Conservation (phyloP, 345 rosid genomes). For the Streptanthus diversifolius region DNA sequence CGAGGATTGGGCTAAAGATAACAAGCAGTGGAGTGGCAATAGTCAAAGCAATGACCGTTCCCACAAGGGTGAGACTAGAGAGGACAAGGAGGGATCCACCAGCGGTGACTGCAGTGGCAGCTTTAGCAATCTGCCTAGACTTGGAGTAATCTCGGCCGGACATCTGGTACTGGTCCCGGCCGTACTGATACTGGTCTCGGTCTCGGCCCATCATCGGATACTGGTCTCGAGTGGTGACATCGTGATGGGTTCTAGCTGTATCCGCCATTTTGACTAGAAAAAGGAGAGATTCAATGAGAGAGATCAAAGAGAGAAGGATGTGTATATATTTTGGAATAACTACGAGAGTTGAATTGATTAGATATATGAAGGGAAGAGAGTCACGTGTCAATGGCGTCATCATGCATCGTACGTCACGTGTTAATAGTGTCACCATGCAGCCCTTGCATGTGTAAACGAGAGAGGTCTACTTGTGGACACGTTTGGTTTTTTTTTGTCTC, state of each 20-base stretch:
- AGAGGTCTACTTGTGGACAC: constrained; percentile 22
- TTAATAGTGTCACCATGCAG: constrained; percentile 34
- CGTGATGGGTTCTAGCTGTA: constrained; percentile 35
- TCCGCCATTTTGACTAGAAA: constrained; percentile 21
- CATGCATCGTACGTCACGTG: constrained; percentile 30
- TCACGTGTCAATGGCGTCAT: constrained; percentile 22
- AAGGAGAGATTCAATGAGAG: background rate
- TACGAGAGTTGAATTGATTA: background rate
- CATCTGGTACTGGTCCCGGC: constrained; percentile 29
- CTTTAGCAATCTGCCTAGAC: constrained; percentile 67
- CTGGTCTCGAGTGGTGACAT: constrained; percentile 27
- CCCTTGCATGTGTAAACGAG: constrained; percentile 27
- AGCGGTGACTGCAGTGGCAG: constrained; percentile 70
- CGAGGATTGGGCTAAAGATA: constrained; percentile 79
- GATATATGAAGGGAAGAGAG: background rate
- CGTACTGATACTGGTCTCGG: constrained; percentile 37
- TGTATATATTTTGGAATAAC: constrained; percentile 2
- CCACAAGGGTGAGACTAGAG: constrained; percentile 63
- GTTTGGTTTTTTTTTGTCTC: constrained; percentile 12
- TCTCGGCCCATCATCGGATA: constrained; percentile 22
- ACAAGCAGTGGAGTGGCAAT: constrained; percentile 82
- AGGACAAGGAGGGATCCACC: constrained; percentile 78
- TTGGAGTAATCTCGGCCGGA: constrained; percentile 34
- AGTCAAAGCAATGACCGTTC: constrained; percentile 70
- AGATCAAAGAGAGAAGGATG: background rate